Base-by-base conservation (phyloP, 345 rosid species). In the Acer saccharum region DNA sequence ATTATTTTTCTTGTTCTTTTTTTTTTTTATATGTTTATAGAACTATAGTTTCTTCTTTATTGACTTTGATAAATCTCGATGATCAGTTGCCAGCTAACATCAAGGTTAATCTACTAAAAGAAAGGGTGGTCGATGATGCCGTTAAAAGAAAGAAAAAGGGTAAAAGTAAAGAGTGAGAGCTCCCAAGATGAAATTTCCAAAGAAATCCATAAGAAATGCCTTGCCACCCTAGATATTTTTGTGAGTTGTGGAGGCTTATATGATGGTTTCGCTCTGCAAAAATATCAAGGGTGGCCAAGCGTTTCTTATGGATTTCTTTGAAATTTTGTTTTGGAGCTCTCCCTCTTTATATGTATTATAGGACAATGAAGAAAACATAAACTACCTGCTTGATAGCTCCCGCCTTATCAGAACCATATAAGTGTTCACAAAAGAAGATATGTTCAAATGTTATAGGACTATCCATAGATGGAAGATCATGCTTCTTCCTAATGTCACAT, bases 401-500 rank as follows among this genome's bases (percentile, higher is more conserved):
- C 9, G 2, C 7, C 44, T 41, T 41, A 41, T 41, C 27, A 25
- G 27, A 3, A 41, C 9, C 44, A 6, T 41, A 41, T 41, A 41
- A 41, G 44, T 41, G 44, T 41, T 41, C 44, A 41, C 44, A 41
- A 41, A 41, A 41, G 44, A 41, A 41, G 44, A 41, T 7, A 41
- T 41, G 6, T 7, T 41, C 44, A 41, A 41, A 41, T 6, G 9
- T 41, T 41, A 41, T 7, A 41, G 9, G 44, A 41, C 44, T 41
- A 67, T 74, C 77, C 74, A 50, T 46, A 44, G 82, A 64, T 1
- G 93, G 91, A 81, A 95, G 71, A 76, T 93, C 93, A 60, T 14
- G 78, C 81, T 88, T 93, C 91, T 83, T 93, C 82, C 89, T 84
- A 48, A 92, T 91, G 78, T 93, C 92, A 80, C 98, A 95, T 77